Evolutionary conservation across 176 grass and related monocot species (phyloP).

Genomic region (Paspalum notatum): DNA sequence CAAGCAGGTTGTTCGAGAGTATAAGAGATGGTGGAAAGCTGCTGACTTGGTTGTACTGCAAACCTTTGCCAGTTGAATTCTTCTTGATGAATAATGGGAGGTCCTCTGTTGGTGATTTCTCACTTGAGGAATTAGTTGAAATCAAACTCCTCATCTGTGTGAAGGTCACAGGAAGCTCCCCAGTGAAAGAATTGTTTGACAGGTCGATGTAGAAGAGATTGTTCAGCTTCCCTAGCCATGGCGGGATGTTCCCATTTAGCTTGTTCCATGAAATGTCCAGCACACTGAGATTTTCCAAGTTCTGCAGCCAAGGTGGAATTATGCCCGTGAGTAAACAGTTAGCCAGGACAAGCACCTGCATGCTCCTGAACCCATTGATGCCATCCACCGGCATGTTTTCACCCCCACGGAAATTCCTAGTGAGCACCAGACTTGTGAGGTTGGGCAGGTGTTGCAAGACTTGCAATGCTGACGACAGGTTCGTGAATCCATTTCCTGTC

Average conservation of each 20-base stretch:
- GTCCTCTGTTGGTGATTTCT: conserved; percentile 40
- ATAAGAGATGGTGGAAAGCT: conserved; percentile 83
- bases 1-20: conserved; percentile 66
- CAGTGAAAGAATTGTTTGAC: conserved; percentile 82
- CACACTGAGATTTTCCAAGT: conserved; percentile 53
- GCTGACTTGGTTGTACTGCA: conserved; percentile 90
- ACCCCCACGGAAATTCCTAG: conserved; percentile 71
- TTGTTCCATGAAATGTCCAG: conserved; percentile 97
- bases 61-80: conserved; percentile 65
- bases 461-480: conserved; percentile 66
- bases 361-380: conserved; percentile 74
- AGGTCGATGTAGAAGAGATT: conserved; percentile 88
- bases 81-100: conserved; percentile 74
- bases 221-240: conserved; percentile 66
- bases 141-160: conserved; percentile 64
- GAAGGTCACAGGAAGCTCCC: conserved; percentile 66
- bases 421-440: conserved; percentile 73
- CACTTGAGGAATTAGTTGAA: conserved; percentile 32
- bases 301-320: conserved; percentile 67
- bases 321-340: conserved; percentile 74
- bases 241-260: conserved; percentile 61
- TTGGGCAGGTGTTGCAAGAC: conserved; percentile 77
- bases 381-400: conserved; percentile 66
- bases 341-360: conserved; percentile 81
- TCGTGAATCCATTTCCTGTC: conserved; percentile 72